phyloP scores from a whole-genome alignment of 352 stramenopile genomes.

The Halophytophthora polymorphica region DNA sequence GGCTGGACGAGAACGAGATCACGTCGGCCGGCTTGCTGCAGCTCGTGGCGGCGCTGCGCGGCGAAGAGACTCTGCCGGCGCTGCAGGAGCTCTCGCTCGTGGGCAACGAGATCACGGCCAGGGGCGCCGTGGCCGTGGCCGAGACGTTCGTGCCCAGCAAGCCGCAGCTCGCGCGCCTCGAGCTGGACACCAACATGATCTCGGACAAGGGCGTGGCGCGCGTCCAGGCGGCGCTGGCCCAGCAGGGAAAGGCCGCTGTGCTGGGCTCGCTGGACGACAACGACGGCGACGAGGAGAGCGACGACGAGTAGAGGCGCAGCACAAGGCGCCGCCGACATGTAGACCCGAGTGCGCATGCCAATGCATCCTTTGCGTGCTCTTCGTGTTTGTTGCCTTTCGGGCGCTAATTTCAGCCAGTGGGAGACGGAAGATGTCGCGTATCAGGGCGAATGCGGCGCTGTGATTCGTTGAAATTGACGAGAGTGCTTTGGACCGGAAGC shows the following conservation, averaged over 20 bases:
- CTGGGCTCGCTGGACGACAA: slow-evolving; percentile 84
- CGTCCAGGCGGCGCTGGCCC: slow-evolving; percentile 40
- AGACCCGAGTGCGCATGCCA: neutral
- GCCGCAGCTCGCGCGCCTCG: slow-evolving; percentile 35
- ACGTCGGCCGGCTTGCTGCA: slow-evolving; percentile 51
- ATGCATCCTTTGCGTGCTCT: too few species aligned
- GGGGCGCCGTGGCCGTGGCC: slow-evolving; percentile 57
- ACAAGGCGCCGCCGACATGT: slow-evolving; percentile 4
- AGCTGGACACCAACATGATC: slow-evolving; percentile 77
- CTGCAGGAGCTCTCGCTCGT: slow-evolving; percentile 58
- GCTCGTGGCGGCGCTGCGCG: slow-evolving; percentile 28
- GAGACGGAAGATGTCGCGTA: too few species aligned
- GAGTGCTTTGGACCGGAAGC: too few species aligned
- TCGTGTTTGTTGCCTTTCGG: too few species aligned
- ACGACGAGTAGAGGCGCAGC: slow-evolving; percentile 22
- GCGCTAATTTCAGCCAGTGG: too few species aligned
- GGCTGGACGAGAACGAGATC: slow-evolving; percentile 82
- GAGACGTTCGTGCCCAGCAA: slow-evolving; percentile 43
- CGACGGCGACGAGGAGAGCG: slow-evolving; percentile 69
- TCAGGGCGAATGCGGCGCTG: too few species aligned
- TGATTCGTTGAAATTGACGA: too few species aligned
- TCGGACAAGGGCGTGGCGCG: slow-evolving; percentile 55
- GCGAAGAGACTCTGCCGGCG: slow-evolving; percentile 22
- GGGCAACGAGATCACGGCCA: slow-evolving; percentile 78
- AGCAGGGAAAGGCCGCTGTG: slow-evolving; percentile 42